A percentile compares a stretch with the other conserved stretches of the same genome.
These are phyloP conservation scores for Amanita pallidorosea DNA, from an alignment of 768 basidiomycete species.

Conservation along the genomic window DNA sequence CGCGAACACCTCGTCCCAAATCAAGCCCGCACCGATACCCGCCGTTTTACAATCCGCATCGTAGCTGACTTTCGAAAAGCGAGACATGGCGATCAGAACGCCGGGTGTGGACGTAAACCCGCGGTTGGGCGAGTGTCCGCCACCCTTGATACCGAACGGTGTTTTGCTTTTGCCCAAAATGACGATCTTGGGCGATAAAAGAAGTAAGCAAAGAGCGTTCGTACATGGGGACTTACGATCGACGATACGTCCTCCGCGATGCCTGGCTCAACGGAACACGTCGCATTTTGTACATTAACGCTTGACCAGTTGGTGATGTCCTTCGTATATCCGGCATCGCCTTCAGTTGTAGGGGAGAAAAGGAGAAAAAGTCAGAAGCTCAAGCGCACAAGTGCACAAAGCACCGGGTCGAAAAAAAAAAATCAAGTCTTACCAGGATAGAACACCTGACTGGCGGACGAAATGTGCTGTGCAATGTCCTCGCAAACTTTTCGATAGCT, in stretches of 20 bases:
- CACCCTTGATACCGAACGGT: slow-evolving; percentile 56
- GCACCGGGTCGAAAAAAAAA: not conserved
- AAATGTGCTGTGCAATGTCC: slow-evolving; percentile 23
- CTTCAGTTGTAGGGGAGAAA: slow-evolving; percentile 5
- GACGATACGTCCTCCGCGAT: slow-evolving; percentile 36
- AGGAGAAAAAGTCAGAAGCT: not conserved
- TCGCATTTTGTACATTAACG: slow-evolving; percentile 33
- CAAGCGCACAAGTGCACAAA: not conserved
- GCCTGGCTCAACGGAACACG: slow-evolving; percentile 51
- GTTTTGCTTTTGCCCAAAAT: slow-evolving; percentile 33
- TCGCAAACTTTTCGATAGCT: slow-evolving; percentile 13
- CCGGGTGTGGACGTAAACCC: slow-evolving; percentile 52
- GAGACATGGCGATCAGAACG: slow-evolving; percentile 45
- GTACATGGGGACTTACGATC: slow-evolving; percentile 26
- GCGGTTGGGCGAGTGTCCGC: slow-evolving; percentile 44
- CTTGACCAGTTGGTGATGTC: slow-evolving; percentile 42
- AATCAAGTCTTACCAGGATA: slow-evolving; percentile 20
- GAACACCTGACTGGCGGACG: slow-evolving; percentile 34
- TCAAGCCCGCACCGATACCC: slow-evolving; percentile 32
- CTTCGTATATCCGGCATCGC: slow-evolving; percentile 20
- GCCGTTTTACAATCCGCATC: slow-evolving; percentile 27
- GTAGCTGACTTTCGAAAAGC: slow-evolving; percentile 36
- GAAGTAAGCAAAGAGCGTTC: not conserved
- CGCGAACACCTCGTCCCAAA: slow-evolving; percentile 57
- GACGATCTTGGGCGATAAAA: slow-evolving; percentile 24